phyloP scores from a whole-genome alignment of 208 protist species.

The Trypanosoma lewisi region DNA sequence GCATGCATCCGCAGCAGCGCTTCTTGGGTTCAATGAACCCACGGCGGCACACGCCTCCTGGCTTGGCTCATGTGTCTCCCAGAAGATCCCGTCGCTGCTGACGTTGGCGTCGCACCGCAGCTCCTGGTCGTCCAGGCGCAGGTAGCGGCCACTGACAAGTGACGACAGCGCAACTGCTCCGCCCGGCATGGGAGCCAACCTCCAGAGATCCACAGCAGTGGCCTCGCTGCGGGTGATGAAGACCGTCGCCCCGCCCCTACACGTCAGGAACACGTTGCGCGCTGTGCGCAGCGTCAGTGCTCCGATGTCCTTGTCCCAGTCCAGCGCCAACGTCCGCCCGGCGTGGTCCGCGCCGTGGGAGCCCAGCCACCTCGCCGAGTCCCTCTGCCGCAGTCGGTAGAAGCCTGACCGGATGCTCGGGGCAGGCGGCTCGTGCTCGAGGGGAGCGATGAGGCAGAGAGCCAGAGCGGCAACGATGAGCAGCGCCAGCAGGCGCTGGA shows the following conservation, averaged over 20 bases:
- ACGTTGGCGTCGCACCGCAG: neutral
- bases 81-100: neutral
- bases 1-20: neutral
- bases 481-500: neutral
- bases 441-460: neutral
- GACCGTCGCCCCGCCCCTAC: neutral
- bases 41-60: neutral
- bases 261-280: constrained; percentile 2
- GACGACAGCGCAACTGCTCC: neutral
- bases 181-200: neutral
- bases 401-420: neutral
- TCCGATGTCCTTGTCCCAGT: neutral
- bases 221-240: neutral
- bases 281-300: neutral
- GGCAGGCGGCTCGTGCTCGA: neutral
- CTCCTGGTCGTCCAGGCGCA: neutral
- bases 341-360: neutral
- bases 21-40: neutral
- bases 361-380: neutral
- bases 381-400: neutral
- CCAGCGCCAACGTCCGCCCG: neutral
- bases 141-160: neutral
- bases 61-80: neutral
- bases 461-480: neutral
- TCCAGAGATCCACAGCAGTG: constrained; percentile 6